A percentile compares a stretch with the other conserved stretches of the same genome.
Evolutionary conservation across 2,329 filamentous ascomycete species (phyloP).

Genomic region (Calonectria naviculata): DNA sequence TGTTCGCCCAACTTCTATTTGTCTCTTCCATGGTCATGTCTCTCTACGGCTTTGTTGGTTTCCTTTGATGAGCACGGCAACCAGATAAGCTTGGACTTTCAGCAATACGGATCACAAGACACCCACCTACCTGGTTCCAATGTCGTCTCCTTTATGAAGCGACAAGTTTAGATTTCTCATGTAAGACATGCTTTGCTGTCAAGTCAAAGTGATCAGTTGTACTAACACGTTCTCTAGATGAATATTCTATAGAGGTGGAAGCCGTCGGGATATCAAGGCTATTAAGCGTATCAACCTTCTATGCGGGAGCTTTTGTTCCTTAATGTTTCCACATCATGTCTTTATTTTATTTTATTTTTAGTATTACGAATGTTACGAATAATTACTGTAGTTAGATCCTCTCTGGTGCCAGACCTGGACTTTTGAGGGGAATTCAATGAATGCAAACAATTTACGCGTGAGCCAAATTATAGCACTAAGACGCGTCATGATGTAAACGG

Average conservation of each 20-base stretch:
- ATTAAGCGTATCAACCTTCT: not conserved
- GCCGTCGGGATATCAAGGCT: not conserved
- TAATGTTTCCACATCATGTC: not conserved
- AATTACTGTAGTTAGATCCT: not conserved
- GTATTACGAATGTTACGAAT: not conserved
- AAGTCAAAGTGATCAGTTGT: not conserved
- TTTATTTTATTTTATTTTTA: not conserved
- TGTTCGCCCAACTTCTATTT: not conserved
- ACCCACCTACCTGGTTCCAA: not conserved
- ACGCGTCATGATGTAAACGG: not conserved
- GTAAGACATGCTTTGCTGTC: not conserved
- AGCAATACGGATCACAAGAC: not conserved
- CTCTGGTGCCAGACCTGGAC: not conserved
- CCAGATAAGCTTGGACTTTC: not conserved
- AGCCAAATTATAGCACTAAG: not conserved
- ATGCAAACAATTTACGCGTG: not conserved
- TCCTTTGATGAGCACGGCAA: constrained; percentile 8
- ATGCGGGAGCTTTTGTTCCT: not conserved
- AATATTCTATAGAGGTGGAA: constrained; percentile 1
- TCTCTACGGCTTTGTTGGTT: constrained; percentile 7
- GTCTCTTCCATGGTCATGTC: not conserved
- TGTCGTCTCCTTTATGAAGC: not conserved
- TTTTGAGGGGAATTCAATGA: not conserved
- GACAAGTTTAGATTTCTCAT: not conserved
- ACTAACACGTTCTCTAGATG: not conserved